These are phyloP conservation scores for Rossbeevera mucosa DNA, from an alignment of 768 basidiomycete species.

Conservation along the genomic window DNA sequence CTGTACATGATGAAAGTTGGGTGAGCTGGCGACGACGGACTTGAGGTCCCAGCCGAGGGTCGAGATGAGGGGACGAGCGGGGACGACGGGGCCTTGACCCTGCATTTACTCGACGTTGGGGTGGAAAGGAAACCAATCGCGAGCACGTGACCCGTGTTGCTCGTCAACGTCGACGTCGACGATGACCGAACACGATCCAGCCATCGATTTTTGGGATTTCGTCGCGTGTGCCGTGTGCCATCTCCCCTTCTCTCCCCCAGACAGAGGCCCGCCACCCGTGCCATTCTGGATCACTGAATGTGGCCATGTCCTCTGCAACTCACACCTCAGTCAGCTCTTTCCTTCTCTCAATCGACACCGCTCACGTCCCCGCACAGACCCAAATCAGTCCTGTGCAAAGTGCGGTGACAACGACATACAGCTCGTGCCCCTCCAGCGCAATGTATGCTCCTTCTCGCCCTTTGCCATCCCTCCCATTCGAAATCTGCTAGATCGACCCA, in stretches of 20 bases:
- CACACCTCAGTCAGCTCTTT: constrained; percentile 65
- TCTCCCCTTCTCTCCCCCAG: constrained; percentile 53
- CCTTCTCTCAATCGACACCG: background rate
- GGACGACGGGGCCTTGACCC: background rate
- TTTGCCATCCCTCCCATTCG: background rate
- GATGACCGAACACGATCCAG: constrained; percentile 18
- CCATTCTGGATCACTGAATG: constrained; percentile 91
- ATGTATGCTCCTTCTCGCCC: constrained; percentile 42
- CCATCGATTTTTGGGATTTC: constrained; percentile 77
- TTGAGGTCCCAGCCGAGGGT: constrained; percentile 51
- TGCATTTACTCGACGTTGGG: constrained; percentile 4
- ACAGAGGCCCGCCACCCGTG: constrained; percentile 47
- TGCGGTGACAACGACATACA: constrained; percentile 64
- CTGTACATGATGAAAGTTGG: constrained; percentile 40
- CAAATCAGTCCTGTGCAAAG: constrained; percentile 69
- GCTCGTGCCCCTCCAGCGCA: constrained; percentile 65
- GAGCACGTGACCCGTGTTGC: constrained; percentile 16
- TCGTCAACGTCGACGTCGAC: constrained; percentile 9
- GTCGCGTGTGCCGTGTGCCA: constrained; percentile 68
- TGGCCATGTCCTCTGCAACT: constrained; percentile 81
- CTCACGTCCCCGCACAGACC: constrained; percentile 38
- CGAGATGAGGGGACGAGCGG: constrained; percentile 26
- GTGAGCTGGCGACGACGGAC: constrained; percentile 33
- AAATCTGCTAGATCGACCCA: constrained; percentile 56
- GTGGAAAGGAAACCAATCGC: background rate